Evolutionary conservation across 169 alveolate genomes (phyloP).

Genomic region (Miamiensis avidus): DNA sequence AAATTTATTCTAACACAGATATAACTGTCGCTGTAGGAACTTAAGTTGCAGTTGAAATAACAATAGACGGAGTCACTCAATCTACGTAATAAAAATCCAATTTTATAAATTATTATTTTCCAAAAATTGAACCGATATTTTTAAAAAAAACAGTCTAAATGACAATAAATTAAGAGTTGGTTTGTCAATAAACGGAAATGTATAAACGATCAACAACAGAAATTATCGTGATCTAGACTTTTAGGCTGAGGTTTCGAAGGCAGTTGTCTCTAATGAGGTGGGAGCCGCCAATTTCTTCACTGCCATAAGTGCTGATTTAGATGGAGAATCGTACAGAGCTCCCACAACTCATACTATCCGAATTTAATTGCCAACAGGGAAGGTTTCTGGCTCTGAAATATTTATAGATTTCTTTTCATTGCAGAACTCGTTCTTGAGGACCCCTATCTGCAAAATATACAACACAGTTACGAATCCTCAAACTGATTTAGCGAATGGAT

Average conservation of each 20-base stretch:
- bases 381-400: background rate
- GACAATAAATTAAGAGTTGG: too few species aligned
- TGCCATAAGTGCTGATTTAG: background rate
- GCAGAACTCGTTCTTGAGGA: background rate
- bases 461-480: background rate
- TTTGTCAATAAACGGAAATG: background rate
- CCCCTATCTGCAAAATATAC: background rate
- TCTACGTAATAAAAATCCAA: background rate
- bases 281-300: background rate
- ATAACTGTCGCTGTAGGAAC: background rate
- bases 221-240: background rate
- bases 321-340: background rate
- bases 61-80: background rate
- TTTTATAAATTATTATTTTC: too few species aligned
- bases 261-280: background rate
- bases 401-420: background rate
- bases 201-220: background rate
- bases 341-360: background rate
- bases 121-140: too few species aligned
- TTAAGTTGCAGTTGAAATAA: background rate
- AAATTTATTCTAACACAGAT: background rate
- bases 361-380: background rate
- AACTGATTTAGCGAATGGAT: background rate
- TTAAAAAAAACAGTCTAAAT: too few species aligned
- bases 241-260: background rate